Base-by-base conservation (phyloP, 2,329 filamentous ascomycete species). In the Xylaria sp. region DNA sequence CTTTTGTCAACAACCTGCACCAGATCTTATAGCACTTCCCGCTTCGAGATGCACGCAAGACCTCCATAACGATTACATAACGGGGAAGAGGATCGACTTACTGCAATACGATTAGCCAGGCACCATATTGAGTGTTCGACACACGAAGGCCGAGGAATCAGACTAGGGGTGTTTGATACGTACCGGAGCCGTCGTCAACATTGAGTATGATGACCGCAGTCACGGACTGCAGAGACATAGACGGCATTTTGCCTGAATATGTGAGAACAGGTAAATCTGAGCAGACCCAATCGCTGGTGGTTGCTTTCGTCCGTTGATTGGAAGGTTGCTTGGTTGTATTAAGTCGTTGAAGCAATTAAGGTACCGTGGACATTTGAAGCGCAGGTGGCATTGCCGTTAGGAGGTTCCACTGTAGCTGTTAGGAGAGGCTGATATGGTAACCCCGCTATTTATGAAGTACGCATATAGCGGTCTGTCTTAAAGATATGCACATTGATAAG, bases 131-230 rank as follows among this genome's bases (percentile, higher is more conserved):
- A 15, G 38, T 61, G 36, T 51, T 60, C 36, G 20, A 65, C 57
- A 64, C 42, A 46, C 1, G 17, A 38, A 36, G 28, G 31, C 17
- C 9, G 49, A n/a, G 56, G 51, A 40, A 44, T n/a, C 4, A 33
- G 46, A 44, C 31, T 42, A 51, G 40, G 56, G 20, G 49, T 46
- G 17, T 40, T 46, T 61, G n/a, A 54, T 64, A 69, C 69, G 44
- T 67, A 71, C 69, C 90, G 69, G 92, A 92, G 79, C 93, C 93
- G 81, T 98, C 95, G 82, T 97, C 93, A 70, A 91, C 90, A 77
- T 91, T 89, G 79, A 94, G 90, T 75, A 94, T 89, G 74, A 93
- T 86, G 80, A 94, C 87, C 78, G 92, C 92, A 80, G 92, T 91
- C 78, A 94, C 87, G 77, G 90, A 89, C 84, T 92, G 91, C 53